Evolutionary conservation across 306 rosid species (phyloP).

Genomic region (Corylus americana): DNA sequence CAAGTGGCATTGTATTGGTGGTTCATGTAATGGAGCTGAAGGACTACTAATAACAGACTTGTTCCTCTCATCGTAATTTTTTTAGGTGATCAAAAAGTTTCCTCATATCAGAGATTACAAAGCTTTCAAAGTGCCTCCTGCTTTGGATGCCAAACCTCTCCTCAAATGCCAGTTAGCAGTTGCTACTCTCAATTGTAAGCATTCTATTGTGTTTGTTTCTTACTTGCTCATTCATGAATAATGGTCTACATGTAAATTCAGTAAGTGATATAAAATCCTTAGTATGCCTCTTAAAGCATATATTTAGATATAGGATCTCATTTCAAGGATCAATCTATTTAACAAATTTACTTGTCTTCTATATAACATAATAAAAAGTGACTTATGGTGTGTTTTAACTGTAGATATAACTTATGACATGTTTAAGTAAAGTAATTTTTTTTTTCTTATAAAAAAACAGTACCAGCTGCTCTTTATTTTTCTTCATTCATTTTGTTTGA

Average conservation of each 20-base stretch:
- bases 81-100: conserved; percentile 77
- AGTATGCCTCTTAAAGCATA: not conserved
- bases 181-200: conserved; percentile 65
- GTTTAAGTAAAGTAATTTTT: not conserved
- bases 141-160: conserved; percentile 55
- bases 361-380: not conserved
- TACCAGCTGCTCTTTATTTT: not conserved
- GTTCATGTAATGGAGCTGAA: conserved; percentile 4
- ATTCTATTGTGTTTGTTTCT: not conserved
- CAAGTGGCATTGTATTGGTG: conserved; percentile 7
- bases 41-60: conserved; percentile 14
- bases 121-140: conserved; percentile 59
- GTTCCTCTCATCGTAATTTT: conserved; percentile 10
- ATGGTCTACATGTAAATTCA: not conserved
- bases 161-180: conserved; percentile 75
- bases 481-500: not conserved
- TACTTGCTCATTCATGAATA: not conserved
- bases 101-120: conserved; percentile 72
- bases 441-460: too few relatives aligned
- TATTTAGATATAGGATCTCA: not conserved
- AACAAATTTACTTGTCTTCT: not conserved
- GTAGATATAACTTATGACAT: not conserved
- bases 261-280: not conserved
- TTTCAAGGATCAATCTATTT: not conserved
- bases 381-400: not conserved